These are phyloP conservation scores for Fusarium drepaniforme DNA, from an alignment of 2,329 filamentous ascomycete species.

Conservation along the genomic window DNA sequence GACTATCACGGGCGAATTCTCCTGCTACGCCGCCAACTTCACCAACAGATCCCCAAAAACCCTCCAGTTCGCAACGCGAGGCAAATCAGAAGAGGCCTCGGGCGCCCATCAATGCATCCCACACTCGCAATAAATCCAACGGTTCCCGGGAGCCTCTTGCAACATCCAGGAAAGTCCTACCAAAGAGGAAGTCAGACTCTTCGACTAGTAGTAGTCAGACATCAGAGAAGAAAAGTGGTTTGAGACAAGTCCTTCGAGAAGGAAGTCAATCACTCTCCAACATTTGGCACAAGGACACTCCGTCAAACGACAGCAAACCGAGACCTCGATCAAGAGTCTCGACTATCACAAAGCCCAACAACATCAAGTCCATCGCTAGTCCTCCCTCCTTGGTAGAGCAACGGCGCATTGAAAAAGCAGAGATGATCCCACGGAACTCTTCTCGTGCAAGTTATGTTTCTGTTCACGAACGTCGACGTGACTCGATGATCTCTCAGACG, in stretches of 20 bases:
- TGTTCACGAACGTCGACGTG: constrained; percentile 62
- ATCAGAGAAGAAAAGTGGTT: constrained; percentile 58
- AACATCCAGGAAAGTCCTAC: constrained; percentile 22
- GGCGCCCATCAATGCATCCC: constrained; percentile 22
- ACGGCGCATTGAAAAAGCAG: constrained; percentile 37
- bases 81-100: constrained; percentile 42
- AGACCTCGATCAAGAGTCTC: constrained; percentile 42
- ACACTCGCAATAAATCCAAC: constrained; percentile 47
- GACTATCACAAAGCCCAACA: constrained; percentile 25
- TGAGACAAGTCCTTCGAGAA: constrained; percentile 66
- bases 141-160: constrained; percentile 29
- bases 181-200: constrained; percentile 42
- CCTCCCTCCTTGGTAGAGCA: constrained; percentile 16
- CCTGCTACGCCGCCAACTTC: constrained; percentile 21
- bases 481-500: constrained; percentile 68
- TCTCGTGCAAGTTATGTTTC: constrained; percentile 64
- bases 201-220: constrained; percentile 18
- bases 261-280: constrained; percentile 60
- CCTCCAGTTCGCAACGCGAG: constrained; percentile 26
- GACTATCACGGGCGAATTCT: constrained; percentile 14
- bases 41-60: constrained; percentile 18
- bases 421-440: constrained; percentile 52
- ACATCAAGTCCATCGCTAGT: constrained; percentile 1
- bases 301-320: constrained; percentile 41
- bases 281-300: constrained; percentile 62